Percentiles rank a stretch among this genome's conserved stretches.
phyloP scores from a whole-genome alignment of 2,329 filamentous ascomycete genomes.

The Penicillium griseofulvum region DNA sequence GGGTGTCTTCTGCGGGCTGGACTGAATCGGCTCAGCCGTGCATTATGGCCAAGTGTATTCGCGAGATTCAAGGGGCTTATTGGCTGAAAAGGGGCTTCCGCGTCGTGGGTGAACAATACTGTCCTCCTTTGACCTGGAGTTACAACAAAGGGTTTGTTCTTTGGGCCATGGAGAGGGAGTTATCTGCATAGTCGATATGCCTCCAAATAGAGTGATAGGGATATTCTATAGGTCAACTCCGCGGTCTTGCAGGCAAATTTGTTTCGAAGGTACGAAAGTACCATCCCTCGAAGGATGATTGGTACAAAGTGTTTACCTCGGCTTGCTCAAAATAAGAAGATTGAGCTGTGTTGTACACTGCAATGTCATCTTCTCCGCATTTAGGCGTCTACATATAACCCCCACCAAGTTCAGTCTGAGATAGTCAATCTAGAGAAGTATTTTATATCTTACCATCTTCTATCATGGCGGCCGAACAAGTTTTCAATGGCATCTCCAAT shows the following conservation, averaged over 20 bases:
- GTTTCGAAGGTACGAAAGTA: not conserved
- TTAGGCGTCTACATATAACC: not conserved
- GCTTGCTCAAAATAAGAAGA: not conserved
- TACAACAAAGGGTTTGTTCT: not conserved
- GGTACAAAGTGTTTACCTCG: not conserved
- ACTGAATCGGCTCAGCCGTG: too few species aligned
- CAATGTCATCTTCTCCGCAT: not conserved
- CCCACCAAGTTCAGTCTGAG: not conserved
- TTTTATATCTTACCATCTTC: not conserved
- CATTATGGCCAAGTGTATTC: not conserved
- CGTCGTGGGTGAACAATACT: not conserved
- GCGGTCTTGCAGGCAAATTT: not conserved
- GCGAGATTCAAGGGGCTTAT: not conserved
- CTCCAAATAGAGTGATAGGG: not conserved
- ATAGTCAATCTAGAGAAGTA: too few species aligned
- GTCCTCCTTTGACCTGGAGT: not conserved
- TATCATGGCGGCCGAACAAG: not conserved
- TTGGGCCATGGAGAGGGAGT: not conserved
- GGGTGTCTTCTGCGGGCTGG: not conserved
- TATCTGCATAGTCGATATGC: not conserved
- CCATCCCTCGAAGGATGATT: not conserved
- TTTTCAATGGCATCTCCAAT: too few species aligned
- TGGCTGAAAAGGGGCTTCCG: not conserved
- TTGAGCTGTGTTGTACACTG: not conserved
- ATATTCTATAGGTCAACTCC: not conserved